Percentiles rank a stretch among this genome's conserved stretches.
Conservation (phyloP, 148 eudicot species). For the Suaeda aralocaspica region DNA sequence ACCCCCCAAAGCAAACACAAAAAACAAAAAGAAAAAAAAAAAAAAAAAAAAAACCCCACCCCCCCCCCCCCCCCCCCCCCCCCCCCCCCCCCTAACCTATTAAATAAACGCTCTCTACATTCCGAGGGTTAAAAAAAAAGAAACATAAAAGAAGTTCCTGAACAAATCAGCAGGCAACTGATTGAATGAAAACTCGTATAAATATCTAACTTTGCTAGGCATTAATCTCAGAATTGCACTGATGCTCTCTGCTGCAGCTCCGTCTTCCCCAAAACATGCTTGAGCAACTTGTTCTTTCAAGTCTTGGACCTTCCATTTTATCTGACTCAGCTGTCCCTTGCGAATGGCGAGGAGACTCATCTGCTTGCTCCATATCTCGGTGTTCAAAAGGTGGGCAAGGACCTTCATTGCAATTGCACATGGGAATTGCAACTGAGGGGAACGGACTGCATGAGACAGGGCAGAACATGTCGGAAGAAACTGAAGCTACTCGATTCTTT, state of each 20-base stretch:
- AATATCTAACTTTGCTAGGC: conserved; percentile 23
- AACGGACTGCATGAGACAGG: conserved; percentile 92
- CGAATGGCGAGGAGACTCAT: conserved; percentile 54
- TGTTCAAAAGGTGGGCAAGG: conserved; percentile 73
- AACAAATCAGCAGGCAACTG: conserved; percentile 21
- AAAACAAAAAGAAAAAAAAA: no score
- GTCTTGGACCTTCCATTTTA: conserved; percentile 53
- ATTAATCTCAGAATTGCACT: conserved; percentile 87
- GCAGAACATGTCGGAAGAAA: conserved; percentile 77
- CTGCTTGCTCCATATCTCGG: conserved; percentile 45
- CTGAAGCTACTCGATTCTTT: conserved; percentile 66
- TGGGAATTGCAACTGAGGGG: conserved; percentile 68
- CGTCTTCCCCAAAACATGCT: conserved; percentile 89
- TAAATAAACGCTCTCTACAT: not conserved
- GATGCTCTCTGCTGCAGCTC: conserved; percentile 89
- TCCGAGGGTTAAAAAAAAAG: not conserved
- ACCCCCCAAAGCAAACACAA: no score
- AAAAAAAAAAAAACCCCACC: no score
- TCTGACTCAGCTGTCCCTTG: conserved; percentile 48
- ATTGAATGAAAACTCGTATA: not conserved
- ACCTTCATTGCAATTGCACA: conserved; percentile 83
- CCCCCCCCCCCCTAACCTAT: not conserved
- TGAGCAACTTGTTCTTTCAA: conserved; percentile 78
- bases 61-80: no score
- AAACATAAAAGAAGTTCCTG: not conserved